Conservation (phyloP, 345 rosid species). For the Durio zibethinus region DNA sequence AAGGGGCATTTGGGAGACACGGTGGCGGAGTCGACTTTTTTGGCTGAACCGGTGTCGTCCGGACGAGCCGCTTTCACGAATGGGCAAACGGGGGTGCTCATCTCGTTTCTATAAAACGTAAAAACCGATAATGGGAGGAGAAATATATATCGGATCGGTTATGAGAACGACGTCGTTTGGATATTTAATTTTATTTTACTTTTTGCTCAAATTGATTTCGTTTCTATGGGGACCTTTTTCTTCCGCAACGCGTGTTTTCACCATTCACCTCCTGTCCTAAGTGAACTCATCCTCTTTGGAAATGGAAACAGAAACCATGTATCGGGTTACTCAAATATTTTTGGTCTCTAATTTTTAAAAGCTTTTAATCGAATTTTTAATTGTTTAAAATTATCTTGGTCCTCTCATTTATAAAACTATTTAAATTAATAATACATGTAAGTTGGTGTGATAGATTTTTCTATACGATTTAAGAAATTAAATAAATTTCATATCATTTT, state of each 20-base stretch:
- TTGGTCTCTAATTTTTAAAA: no score
- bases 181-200: no score
- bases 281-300: neutral
- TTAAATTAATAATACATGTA: no score
- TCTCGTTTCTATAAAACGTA: neutral
- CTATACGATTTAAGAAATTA: no score
- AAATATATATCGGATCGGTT: neutral
- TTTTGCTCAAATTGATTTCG: no score
- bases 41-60: slow-evolving; percentile 39
- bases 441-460: no score
- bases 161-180: neutral
- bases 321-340: no score
- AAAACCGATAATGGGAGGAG: neutral
- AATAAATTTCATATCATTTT: no score
- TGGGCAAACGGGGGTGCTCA: slow-evolving; percentile 80
- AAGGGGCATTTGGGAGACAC: slow-evolving; percentile 81
- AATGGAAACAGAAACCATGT: no score
- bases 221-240: neutral
- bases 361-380: no score
- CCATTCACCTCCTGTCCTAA: neutral
- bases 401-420: no score
- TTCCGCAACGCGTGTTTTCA: neutral
- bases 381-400: no score
- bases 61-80: slow-evolving; percentile 69
- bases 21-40: slow-evolving; percentile 35